Percentiles rank a stretch among this genome's conserved stretches.
These are phyloP conservation scores for Zasmidium angulare DNA, from an alignment of 2,329 filamentous ascomycete species.

Conservation along the genomic window DNA sequence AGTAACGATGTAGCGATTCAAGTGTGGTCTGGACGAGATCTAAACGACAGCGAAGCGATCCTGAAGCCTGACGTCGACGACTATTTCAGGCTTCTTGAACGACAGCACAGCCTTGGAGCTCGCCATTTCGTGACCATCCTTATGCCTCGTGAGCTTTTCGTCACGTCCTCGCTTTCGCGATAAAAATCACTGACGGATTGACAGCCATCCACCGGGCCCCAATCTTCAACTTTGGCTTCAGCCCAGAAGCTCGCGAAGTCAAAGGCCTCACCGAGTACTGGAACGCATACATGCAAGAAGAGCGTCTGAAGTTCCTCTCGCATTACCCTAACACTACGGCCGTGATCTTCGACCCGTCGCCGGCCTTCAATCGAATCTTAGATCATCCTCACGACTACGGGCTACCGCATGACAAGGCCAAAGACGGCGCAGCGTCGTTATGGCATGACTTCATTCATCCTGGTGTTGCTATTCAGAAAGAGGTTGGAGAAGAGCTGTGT, in stretches of 20 bases:
- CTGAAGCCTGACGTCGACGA: background rate
- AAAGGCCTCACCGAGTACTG: background rate
- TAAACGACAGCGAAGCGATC: background rate
- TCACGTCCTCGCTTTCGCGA: background rate
- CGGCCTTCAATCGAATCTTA: background rate
- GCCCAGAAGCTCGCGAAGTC: background rate
- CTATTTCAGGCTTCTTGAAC: background rate
- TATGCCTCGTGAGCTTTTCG: background rate
- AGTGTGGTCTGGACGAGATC: background rate
- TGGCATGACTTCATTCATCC: slow-evolving; percentile 8
- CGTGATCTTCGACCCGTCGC: background rate
- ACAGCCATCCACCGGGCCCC: background rate
- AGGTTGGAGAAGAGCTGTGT: slow-evolving; percentile 13
- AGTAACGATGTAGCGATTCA: slow-evolving; percentile 4
- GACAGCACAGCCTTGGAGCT: background rate
- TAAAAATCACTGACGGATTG: background rate
- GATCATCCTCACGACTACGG: background rate
- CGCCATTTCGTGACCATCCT: slow-evolving; percentile 2
- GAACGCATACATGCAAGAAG: background rate
- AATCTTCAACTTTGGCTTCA: background rate
- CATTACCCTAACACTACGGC: background rate
- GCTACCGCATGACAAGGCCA: background rate
- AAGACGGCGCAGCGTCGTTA: background rate
- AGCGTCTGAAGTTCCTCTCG: background rate
- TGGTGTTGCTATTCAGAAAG: background rate